Conservation (phyloP, 139 green algal species). For the Chlamydomonas applanata region DNA sequence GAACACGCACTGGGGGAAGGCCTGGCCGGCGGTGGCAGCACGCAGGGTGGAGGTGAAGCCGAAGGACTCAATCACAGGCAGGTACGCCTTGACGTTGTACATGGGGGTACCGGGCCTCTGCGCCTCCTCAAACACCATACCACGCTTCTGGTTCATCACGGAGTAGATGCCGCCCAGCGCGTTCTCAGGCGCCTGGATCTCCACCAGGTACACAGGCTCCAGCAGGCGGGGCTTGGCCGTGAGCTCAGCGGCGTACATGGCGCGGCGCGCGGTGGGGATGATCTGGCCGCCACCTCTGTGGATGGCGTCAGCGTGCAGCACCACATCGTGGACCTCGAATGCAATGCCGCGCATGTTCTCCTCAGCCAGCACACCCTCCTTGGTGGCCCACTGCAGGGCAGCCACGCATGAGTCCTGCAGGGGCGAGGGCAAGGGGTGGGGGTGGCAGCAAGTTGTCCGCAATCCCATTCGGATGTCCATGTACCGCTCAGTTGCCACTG, state of each 20-base stretch:
- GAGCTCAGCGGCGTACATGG: constrained; percentile 93
- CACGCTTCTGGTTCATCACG: constrained; percentile 98
- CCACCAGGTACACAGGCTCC: constrained; percentile 98
- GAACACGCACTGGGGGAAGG: constrained; percentile 98
- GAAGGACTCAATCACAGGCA: constrained; percentile 99
- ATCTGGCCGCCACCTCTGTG: constrained; percentile 98
- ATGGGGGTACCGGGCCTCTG: constrained; percentile 97
- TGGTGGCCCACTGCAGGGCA: constrained; percentile 97
- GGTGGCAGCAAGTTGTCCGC: background rate
- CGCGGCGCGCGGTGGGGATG: constrained; percentile 93
- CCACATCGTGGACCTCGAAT: constrained; percentile 95
- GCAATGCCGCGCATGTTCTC: constrained; percentile 98
- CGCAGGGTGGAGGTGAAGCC: constrained; percentile 95
- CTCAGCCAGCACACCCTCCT: constrained; percentile 96
- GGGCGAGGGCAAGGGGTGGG: background rate
- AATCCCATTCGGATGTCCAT: too few species aligned
- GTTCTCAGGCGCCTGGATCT: constrained; percentile 98
- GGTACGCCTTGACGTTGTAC: constrained; percentile 98
- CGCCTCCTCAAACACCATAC: constrained; percentile 97
- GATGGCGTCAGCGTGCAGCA: constrained; percentile 98
- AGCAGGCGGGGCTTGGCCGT: constrained; percentile 87
- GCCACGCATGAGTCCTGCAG: constrained; percentile 84
- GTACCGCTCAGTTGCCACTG: too few species aligned
- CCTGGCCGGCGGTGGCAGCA: constrained; percentile 94
- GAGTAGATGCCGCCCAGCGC: constrained; percentile 60